A percentile compares a stretch with the other conserved stretches of the same genome.
These are phyloP conservation scores for Echites panduratus DNA, from an alignment of 257 asterid genomes.

Conservation along the genomic window DNA sequence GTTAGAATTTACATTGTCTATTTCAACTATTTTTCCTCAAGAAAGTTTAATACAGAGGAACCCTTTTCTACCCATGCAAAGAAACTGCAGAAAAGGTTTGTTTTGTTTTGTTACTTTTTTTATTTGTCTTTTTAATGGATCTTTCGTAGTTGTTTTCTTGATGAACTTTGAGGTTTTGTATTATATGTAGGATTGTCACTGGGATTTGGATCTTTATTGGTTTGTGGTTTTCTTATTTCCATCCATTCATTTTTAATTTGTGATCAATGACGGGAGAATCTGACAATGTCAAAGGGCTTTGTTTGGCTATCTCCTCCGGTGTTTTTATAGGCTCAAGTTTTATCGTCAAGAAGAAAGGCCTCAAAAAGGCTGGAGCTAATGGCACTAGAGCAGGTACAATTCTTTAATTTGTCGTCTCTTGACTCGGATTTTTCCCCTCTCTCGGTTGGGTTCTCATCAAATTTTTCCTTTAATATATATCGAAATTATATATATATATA, in stretches of 20 bases:
- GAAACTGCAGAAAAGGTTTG: background rate
- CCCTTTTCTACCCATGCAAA: background rate
- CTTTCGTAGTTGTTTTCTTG: too few species aligned
- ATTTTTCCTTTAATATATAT: too few species aligned
- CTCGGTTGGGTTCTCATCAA: too few species aligned
- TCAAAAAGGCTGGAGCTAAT: constrained; percentile 25
- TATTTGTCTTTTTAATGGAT: background rate
- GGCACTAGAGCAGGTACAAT: constrained; percentile 30
- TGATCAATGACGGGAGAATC: constrained; percentile 29
- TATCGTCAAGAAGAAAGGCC: constrained; percentile 35
- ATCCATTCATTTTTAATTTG: constrained; percentile 13
- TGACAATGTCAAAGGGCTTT: constrained; percentile 30
- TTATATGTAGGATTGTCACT: background rate
- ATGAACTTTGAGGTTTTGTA: background rate
- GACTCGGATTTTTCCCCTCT: too few species aligned
- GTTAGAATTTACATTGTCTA: background rate
- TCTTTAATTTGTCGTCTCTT: too few species aligned
- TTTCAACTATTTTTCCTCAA: background rate
- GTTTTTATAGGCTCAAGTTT: constrained; percentile 36
- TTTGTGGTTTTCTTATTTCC: background rate
- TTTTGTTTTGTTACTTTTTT: background rate
- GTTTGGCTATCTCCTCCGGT: constrained; percentile 34
- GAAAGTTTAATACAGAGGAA: background rate
- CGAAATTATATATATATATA: too few species aligned
- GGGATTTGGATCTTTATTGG: background rate